Evolutionary conservation across 1,284 basidiomycete species (phyloP).

Genomic region (Boletus nobilissimus): DNA sequence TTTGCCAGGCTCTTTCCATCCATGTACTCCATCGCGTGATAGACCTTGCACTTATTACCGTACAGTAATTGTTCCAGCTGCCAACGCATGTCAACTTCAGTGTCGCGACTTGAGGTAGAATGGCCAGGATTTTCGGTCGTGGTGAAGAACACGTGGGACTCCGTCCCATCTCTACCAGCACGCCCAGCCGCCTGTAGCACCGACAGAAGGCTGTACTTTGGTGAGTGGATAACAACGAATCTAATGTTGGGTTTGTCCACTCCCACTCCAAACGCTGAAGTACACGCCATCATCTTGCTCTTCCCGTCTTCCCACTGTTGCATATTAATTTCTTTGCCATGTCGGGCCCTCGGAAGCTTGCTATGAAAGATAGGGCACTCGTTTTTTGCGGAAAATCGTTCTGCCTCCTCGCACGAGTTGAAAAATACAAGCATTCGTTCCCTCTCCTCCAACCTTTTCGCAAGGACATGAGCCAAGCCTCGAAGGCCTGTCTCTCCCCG

Average conservation of each 20-base stretch:
- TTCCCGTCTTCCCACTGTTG: slow-evolving; percentile 1
- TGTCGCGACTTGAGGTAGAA: background rate
- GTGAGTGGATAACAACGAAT: slow-evolving; percentile 4
- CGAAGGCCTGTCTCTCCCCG: background rate
- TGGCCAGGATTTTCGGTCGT: background rate
- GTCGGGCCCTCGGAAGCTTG: background rate
- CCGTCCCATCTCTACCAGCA: slow-evolving; percentile 19
- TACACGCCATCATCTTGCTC: slow-evolving; percentile 20
- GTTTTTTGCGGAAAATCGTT: background rate
- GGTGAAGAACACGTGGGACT: slow-evolving; percentile 20
- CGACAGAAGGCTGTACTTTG: background rate
- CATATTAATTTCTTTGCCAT: background rate
- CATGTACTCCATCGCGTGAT: too few relatives aligned
- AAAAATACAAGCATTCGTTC: slow-evolving; percentile 25
- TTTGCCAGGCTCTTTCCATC: too few relatives aligned
- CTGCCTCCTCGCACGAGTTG: background rate
- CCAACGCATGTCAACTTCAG: background rate
- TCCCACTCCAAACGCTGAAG: background rate
- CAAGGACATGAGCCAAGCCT: background rate
- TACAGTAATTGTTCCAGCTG: background rate
- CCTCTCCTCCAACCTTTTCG: background rate
- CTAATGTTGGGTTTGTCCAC: slow-evolving; percentile 7
- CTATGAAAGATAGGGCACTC: slow-evolving; percentile 16
- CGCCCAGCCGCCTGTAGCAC: background rate
- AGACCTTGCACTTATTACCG: too few relatives aligned